Base-by-base conservation (phyloP, 495 filamentous ascomycete species). In the Penicillium malachiteum region DNA sequence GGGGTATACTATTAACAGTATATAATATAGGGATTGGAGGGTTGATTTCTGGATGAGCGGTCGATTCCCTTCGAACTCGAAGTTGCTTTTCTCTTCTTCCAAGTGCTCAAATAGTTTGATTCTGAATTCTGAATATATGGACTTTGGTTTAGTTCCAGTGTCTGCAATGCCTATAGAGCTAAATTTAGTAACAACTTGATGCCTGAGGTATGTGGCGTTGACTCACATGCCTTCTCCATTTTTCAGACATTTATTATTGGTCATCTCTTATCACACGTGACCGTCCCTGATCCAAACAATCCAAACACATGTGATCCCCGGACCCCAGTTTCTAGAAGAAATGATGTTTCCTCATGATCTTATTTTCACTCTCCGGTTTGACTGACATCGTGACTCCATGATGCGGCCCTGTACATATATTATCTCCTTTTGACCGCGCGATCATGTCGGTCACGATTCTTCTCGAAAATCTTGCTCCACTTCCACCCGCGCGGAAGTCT, bases 361-460 rank as follows among this genome's bases (percentile, higher is more conserved):
- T 26, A 26, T 26, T 26, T 26, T 26, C 21, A 26, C 4, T 26
- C 21, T 26, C 21, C 21, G 4, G 21, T 26, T 4, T 4, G 21
- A 26, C 21, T 26, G 21, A 26, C 21, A 26, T 26, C 21, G 21
- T 26, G 21, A 26, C 21, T 26, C 2, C 21, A 46, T 31, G 55
- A 62, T 55, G 55, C n/a, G 7, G 2, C 9, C 12, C 35, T 7
- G 50, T 21, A 10, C 17, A 7, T 51, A 48, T 4, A 51, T 59
- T 35, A 17, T 17, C 6, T 26, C 14, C 11, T 16, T 21, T 26
- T 63, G 44, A 51, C 10, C 26, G 4, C 50, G 30, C 31, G 60
- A 56, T 52, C 56, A 63, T 63, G 60, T 53, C 50, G 53, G 60
- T 60, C 60, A 47, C 44, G 11, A 49, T 63, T 17, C 53, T 56